Evolutionary conservation across 2,329 filamentous ascomycete species (phyloP), one percentile per base, ranked within the genome.

Genomic region (Cladophialophora psammophila): DNA sequence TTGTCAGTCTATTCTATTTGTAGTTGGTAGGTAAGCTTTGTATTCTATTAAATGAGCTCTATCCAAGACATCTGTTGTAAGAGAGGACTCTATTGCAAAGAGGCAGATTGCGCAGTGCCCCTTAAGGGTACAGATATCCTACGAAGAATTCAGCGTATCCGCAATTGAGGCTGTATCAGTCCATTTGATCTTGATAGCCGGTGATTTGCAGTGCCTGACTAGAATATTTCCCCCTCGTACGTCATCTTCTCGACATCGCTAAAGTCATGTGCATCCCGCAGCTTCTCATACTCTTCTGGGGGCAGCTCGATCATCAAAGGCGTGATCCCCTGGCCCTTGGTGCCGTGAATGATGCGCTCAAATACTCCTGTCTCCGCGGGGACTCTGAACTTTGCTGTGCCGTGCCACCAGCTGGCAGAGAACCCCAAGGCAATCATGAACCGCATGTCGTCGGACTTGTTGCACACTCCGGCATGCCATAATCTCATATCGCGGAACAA

Each of bases 381-480:
- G 12, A 65, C 58, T 38, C 63, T 31, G 40, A 65, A 65, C 38
- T 59, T 60, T 8, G 63, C 63, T 4, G 63, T 65, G 2, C 63
- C 63, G 32, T 65, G 63, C 63, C 63, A 71, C 69, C 68, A 73
- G 36, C 65, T 57, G 32, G 66, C 66, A 20, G 63, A 68, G 56
- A 65, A 68, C 5, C 60, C 63, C n/a, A 68, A 60, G 35, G 45
- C 69, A 13, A 88, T 75, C 86, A 88, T 88, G 15, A 87, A 81
- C 31, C 86, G 77, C 15, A 84, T 80, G 6, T 82, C 76, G 5
- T 80, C 75, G 0, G 82, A 84, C 35, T 74, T 72, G 70, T 90
- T 89, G 1, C 86, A 86, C 83, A 88, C 87, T 0, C 87, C 87
- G 0, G 86, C 86, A 74, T 90, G 87, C 87, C 87, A 90, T 3